Evolutionary conservation across 2,329 filamentous ascomycete genomes (phyloP).

Genomic region (Aspergillus sp.): DNA sequence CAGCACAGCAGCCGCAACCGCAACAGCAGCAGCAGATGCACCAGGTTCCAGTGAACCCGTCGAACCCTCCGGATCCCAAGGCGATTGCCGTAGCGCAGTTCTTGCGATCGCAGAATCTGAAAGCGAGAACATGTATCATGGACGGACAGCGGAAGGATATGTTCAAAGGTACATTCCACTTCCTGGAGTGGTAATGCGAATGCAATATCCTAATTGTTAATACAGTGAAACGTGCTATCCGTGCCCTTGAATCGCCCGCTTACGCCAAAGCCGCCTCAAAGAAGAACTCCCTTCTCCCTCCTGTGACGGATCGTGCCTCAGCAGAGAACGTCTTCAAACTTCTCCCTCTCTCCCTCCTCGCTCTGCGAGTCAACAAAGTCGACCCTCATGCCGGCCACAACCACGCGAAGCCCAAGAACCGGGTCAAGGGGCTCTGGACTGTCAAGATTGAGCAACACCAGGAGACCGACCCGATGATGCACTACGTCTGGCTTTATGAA

Average conservation of each 20-base stretch:
- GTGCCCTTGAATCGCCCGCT: conserved; percentile 79
- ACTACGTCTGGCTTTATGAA: conserved; percentile 97
- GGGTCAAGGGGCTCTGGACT: conserved; percentile 92
- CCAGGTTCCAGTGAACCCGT: conserved; percentile 44
- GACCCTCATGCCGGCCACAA: conserved; percentile 74
- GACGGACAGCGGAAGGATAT: conserved; percentile 97
- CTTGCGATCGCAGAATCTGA: conserved; percentile 76
- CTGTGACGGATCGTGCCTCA: conserved; percentile 79
- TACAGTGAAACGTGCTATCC: conserved; percentile 89
- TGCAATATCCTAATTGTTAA: conserved; percentile 1
- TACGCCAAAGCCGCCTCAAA: conserved; percentile 79
- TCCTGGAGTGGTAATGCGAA: neutral
- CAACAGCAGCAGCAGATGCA: conserved; percentile 36
- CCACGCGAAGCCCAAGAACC: conserved; percentile 65
- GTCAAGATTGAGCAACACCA: conserved; percentile 96
- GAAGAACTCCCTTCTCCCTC: conserved; percentile 84
- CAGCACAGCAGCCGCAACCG: conserved; percentile 15
- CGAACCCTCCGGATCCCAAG: conserved; percentile 73
- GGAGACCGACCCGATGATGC: conserved; percentile 62
- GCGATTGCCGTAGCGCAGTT: conserved; percentile 88
- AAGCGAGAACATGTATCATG: conserved; percentile 84
- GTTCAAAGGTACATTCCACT: conserved; percentile 70
- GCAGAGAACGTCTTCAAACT: conserved; percentile 95
- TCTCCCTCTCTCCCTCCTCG: conserved; percentile 88
- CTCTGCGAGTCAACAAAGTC: conserved; percentile 79